phyloP scores from a whole-genome alignment of 2,329 filamentous ascomycete genomes.

The Pseudopyrenochaeta lycopersici region DNA sequence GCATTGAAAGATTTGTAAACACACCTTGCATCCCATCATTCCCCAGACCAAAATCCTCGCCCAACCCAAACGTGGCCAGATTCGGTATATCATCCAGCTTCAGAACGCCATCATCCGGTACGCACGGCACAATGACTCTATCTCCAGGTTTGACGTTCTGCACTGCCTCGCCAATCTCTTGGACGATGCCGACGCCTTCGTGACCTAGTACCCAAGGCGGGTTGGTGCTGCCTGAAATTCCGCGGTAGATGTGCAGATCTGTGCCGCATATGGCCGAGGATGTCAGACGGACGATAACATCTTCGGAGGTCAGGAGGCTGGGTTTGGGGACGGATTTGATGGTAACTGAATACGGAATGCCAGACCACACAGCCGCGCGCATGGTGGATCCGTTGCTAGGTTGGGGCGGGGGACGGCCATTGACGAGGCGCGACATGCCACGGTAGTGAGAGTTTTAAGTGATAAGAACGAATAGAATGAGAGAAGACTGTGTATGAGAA shows the following conservation, averaged over 20 bases:
- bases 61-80: constrained; percentile 7
- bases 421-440: not conserved
- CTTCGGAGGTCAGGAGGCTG: constrained; percentile 40
- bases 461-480: not conserved
- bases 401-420: not conserved
- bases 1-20: not conserved
- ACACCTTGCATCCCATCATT: not conserved
- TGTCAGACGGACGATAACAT: constrained; percentile 51
- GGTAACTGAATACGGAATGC: constrained; percentile 28
- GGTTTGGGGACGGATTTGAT: constrained; percentile 49
- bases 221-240: constrained; percentile 83
- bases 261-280: constrained; percentile 50
- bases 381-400: constrained; percentile 23
- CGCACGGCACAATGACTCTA: constrained; percentile 37
- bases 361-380: constrained; percentile 38
- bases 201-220: constrained; percentile 83
- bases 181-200: constrained; percentile 81
- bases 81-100: not conserved
- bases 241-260: constrained; percentile 25
- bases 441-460: not conserved
- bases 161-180: constrained; percentile 81
- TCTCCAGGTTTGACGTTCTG: constrained; percentile 79
- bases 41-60: constrained; percentile 8
- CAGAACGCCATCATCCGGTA: constrained; percentile 6
- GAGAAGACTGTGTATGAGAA: not conserved